Evolutionary conservation across 2,329 filamentous ascomycete genomes (phyloP), one percentile per base, ranked within the genome.

Genomic region (Calonectria honghensis): DNA sequence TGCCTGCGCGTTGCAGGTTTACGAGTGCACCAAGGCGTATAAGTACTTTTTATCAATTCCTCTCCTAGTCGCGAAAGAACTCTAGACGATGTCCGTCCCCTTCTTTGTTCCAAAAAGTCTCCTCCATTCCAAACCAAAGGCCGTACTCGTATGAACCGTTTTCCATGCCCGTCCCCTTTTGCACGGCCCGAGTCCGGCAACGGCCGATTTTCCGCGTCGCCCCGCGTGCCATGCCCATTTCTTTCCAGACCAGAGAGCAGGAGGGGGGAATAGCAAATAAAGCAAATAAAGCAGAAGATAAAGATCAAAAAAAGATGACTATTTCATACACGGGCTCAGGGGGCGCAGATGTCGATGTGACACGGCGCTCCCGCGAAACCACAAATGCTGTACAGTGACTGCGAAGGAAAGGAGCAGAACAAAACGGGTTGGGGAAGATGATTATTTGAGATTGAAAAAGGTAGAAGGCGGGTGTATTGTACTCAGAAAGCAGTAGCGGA

Each of bases 381-480:
- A 37, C 48, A 71, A 68, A 64, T 73, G 70, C 54, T 73, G 35
- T 64, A 67, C 65, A 68, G 18, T 63, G 61, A 68, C 37, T 31
- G 41, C 45, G 27, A 39, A 59, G 29, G 24, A 57, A 32, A 37
- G 32, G 39, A 31, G 35, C 35, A 27, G 32, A 51, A 63, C 9
- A 57, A 65, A 50, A 50, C 27, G n/a, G 35, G 52, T 32, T 14
- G 14, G 41, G 52, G 51, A 10, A 51, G 20, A 37, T 54, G 39
- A 68, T 73, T 68, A 73, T 66, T 67, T 54, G 45, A 35, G 68
- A 50, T 48, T n/a, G 24, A 41, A 35, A 51, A 48, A 27, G 39
- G 24, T 10, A 51, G 45, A 64, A 51, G 52, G 31, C 51, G 63
- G 32, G 29, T 39, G 45, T 48, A 73, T 31, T 64, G 70, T 61